phyloP scores from a whole-genome alignment of 345 rosid genomes.

The Rhodomyrtus tomentosa region DNA sequence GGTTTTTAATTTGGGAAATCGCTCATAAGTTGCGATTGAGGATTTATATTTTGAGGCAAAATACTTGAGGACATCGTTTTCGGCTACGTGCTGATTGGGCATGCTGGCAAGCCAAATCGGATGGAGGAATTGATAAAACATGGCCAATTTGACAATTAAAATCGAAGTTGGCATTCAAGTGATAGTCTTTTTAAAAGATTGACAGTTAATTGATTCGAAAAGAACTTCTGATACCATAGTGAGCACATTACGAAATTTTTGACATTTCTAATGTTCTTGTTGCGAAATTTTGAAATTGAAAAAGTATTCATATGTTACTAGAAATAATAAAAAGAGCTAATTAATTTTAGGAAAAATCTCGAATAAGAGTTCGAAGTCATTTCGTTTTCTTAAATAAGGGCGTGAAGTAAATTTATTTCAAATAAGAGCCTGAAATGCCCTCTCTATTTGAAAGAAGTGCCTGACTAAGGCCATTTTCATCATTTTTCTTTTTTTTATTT shows the following conservation, averaged over 20 bases:
- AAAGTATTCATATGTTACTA: not conserved
- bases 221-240: fast-evolving
- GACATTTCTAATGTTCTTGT: not conserved
- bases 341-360: too few species aligned
- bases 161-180: not conserved
- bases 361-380: too few species aligned
- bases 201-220: not conserved
- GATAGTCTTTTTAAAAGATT: not conserved
- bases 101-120: fast-evolving
- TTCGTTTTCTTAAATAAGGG: too few species aligned
- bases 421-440: too few species aligned
- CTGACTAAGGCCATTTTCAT: too few species aligned
- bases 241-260: fast-evolving
- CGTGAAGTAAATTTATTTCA: too few species aligned
- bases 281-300: not conserved
- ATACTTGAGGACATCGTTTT: not conserved
- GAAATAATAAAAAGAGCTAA: not conserved
- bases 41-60: not conserved
- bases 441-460: too few species aligned
- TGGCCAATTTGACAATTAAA: not conserved
- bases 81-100: not conserved
- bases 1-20: not conserved
- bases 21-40: too few species aligned
- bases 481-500: too few species aligned
- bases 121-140: too few species aligned